phyloP scores from a whole-genome alignment of 306 rosid genomes.

The Trifolium repens region DNA sequence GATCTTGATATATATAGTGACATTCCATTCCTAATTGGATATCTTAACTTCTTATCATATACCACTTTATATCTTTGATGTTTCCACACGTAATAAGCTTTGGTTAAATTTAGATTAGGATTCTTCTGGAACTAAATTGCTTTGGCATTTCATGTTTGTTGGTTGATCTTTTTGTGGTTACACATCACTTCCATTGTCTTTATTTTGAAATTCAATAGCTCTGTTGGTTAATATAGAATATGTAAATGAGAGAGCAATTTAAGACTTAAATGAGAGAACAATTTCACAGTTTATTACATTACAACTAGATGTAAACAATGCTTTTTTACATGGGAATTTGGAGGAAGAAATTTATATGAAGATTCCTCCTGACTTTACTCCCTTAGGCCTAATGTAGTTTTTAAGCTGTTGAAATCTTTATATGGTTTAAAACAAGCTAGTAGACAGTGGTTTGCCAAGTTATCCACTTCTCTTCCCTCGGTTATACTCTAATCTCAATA shows the following conservation, averaged over 20 bases:
- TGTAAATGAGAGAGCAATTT: not conserved
- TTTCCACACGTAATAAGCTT: not conserved
- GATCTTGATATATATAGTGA: conserved; percentile 32
- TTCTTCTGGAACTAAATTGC: conserved; percentile 2
- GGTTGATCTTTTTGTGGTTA: not conserved
- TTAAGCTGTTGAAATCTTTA: too few species aligned
- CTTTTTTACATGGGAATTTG: too few species aligned
- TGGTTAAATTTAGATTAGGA: conserved; percentile 17
- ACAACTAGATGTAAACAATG: too few species aligned
- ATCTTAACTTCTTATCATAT: conserved; percentile 6
- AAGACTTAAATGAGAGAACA: not conserved
- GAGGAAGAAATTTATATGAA: too few species aligned
- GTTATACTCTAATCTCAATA: too few species aligned
- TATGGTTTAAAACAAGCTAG: too few species aligned
- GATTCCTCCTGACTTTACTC: too few species aligned
- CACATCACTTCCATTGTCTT: not conserved
- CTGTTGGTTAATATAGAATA: not conserved
- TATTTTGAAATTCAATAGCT: not conserved
- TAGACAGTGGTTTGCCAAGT: too few species aligned
- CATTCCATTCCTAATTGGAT: conserved; percentile 39
- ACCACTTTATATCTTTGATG: conserved; percentile 11
- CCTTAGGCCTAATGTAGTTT: too few species aligned
- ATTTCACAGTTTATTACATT: too few species aligned
- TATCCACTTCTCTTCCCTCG: too few species aligned
- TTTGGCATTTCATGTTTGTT: not conserved